These are phyloP conservation scores for Periconia macrospinosa DNA, from an alignment of 2,329 filamentous ascomycete genomes.

Conservation along the genomic window DNA sequence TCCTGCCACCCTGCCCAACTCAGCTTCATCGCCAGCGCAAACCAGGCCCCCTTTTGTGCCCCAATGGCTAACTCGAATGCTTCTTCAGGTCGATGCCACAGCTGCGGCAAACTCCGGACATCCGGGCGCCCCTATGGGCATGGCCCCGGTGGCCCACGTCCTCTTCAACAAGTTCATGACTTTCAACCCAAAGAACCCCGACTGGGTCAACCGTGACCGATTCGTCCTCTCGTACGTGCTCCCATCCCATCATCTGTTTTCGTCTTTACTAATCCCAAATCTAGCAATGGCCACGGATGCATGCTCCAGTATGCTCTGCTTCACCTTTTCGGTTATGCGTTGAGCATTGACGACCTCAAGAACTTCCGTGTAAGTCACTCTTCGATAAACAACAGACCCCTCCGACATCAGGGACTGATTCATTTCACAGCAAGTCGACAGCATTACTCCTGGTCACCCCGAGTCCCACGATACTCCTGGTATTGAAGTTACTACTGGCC, in stretches of 20 bases:
- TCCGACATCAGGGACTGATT: slow-evolving; percentile 25
- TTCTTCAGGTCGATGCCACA: slow-evolving; percentile 88
- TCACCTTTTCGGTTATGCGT: slow-evolving; percentile 88
- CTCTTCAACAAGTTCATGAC: slow-evolving; percentile 99
- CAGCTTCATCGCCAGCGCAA: slow-evolving; percentile 12
- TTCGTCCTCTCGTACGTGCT: slow-evolving; percentile 95
- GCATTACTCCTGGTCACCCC: slow-evolving; percentile 93
- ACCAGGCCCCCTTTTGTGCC: slow-evolving; percentile 7
- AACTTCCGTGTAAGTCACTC: slow-evolving; percentile 77
- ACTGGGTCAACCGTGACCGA: slow-evolving; percentile 96
- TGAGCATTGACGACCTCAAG: slow-evolving; percentile 92
- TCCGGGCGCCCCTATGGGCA: slow-evolving; percentile 95
- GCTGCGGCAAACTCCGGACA: slow-evolving; percentile 95
- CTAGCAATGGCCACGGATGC: slow-evolving; percentile 95
- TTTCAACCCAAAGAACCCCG: slow-evolving; percentile 99
- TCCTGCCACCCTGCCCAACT: slow-evolving; percentile 29
- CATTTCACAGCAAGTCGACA: slow-evolving; percentile 61
- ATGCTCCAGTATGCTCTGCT: slow-evolving; percentile 99
- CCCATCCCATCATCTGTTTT: too few relatives aligned
- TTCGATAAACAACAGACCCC: slow-evolving; percentile 50
- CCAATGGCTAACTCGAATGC: slow-evolving; percentile 36
- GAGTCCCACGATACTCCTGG: slow-evolving; percentile 96
- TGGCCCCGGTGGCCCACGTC: slow-evolving; percentile 95
- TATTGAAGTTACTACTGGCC: slow-evolving; percentile 96
- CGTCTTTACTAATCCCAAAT: slow-evolving; percentile 16